Evolutionary conservation across 2,329 filamentous ascomycete genomes (phyloP).

Genomic region (Septoria petroselini): DNA sequence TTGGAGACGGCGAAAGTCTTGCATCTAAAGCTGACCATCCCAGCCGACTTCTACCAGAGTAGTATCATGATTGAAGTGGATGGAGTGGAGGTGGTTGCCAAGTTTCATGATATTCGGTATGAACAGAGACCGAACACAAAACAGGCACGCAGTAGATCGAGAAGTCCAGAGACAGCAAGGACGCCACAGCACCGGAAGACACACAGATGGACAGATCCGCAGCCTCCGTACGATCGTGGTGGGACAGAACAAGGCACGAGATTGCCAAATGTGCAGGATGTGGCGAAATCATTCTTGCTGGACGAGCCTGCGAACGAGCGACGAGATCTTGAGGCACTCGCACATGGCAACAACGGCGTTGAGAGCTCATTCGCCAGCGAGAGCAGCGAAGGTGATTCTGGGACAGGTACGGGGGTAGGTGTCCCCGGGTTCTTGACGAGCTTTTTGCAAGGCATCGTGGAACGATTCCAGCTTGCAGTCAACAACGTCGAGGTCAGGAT

Average conservation of each 20-base stretch:
- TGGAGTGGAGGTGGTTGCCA: conserved; percentile 66
- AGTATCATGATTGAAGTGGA: conserved; percentile 79
- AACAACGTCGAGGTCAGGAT: conserved; percentile 64
- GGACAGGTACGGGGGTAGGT: conserved; percentile 68
- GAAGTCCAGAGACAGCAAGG: conserved; percentile 23
- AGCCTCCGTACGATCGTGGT: conserved; percentile 28
- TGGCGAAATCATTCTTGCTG: conserved; percentile 75
- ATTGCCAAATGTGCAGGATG: conserved; percentile 64
- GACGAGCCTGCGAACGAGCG: conserved; percentile 65
- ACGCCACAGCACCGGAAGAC: conserved; percentile 38
- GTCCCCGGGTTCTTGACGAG: conserved; percentile 68
- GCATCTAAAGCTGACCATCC: conserved; percentile 75
- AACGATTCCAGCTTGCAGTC: conserved; percentile 66
- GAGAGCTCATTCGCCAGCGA: conserved; percentile 57
- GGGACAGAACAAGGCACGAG: conserved; percentile 36
- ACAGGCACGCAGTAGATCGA: conserved; percentile 27
- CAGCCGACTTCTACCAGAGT: conserved; percentile 82
- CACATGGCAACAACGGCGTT: conserved; percentile 55
- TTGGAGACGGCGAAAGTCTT: conserved; percentile 72
- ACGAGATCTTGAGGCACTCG: conserved; percentile 66
- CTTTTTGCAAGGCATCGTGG: conserved; percentile 70
- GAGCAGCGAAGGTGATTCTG: conserved; percentile 58
- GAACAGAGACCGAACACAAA: conserved; percentile 39
- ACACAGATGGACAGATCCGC: conserved; percentile 36
- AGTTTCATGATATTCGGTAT: conserved; percentile 22